Evolutionary conservation across 2,329 filamentous ascomycete species (phyloP), one percentile per base, ranked within the genome.

Genomic region (Penicillium expansum): DNA sequence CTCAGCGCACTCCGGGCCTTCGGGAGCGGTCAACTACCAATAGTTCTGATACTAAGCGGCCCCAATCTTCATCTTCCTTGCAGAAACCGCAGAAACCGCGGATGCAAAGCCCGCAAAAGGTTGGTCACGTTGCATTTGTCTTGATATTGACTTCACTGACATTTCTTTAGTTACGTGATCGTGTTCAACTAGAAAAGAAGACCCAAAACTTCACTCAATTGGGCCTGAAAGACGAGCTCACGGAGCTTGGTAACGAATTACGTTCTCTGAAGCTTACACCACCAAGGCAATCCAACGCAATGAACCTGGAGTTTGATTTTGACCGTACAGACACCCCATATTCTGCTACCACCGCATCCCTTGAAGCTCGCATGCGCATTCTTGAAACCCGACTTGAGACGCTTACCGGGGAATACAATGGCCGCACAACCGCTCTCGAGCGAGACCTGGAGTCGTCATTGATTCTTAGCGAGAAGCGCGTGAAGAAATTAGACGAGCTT

Each of bases 401-500:
- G 48, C 71, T 86, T 14, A 76, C 88, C 43, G 77, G 80, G 9
- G 83, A 87, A 27, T 75, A 91, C 43, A 80, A 79, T 11, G 79
- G 82, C 14, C 84, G 84, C 47, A 86, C 90, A 48, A 79, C 82
- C 8, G 76, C 80, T 4, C 81, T 96, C 49, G 85, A 89, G 59
- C 80, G 79, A 30, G 91, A 96, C 62, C 78, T 95, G 64, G 86
- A 91, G 41, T 84, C 80, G 20, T 87, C 86, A 1, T 80, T 96
- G 14, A 82, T 85, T 66, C 86, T 91, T 1, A 86, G 85, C 14
- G 92, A 97, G 71, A 83, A 83, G 57, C 92, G 94, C 66, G 87
- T 88, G 57, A 89, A 87, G 66, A 88, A 89, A 39, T 85, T 97
- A 52, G 92, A 97, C 71, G 90, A 95, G 74, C 79, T 96, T 50